Conservation (phyloP, 176 grass and related monocot species). For the Chrysopogon serrulatus region DNA sequence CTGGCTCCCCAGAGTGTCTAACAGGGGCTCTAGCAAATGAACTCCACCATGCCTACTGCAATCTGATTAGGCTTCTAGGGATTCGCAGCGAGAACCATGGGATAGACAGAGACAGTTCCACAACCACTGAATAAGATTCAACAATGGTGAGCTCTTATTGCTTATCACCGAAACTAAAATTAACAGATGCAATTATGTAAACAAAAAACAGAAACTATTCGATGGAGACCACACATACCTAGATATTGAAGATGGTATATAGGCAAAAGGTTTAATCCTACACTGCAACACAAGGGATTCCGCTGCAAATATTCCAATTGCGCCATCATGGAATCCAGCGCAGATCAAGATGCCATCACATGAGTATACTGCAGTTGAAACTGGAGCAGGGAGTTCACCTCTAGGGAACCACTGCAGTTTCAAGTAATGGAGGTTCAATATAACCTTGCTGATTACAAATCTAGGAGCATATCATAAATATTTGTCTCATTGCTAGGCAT, state of each 20-base stretch:
- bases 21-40: conserved; percentile 41
- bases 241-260: conserved; percentile 60
- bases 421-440: not conserved
- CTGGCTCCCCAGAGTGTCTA: conserved; percentile 11
- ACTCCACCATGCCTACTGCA: conserved; percentile 50
- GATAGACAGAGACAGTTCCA: conserved; percentile 18
- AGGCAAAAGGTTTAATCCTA: conserved; percentile 64
- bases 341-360: conserved; percentile 67
- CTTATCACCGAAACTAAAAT: too few relatives aligned
- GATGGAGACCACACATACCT: conserved; percentile 31
- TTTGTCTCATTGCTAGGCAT: too few relatives aligned
- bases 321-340: conserved; percentile 12
- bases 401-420: conserved; percentile 64
- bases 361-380: conserved; percentile 78
- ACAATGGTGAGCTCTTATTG: too few relatives aligned
- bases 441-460: conserved; percentile 23
- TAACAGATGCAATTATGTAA: too few relatives aligned
- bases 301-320: conserved; percentile 79
- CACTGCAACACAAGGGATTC: conserved; percentile 63
- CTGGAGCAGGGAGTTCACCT: conserved; percentile 63
- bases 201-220: not conserved
- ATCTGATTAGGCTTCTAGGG: conserved; percentile 50
- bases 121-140: conserved; percentile 16
- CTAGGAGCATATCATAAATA: too few relatives aligned
- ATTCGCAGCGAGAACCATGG: conserved; percentile 37